Evolutionary conservation across 805 yeast genomes (phyloP).

Genomic region (Metschnikowia cerradonensis): DNA sequence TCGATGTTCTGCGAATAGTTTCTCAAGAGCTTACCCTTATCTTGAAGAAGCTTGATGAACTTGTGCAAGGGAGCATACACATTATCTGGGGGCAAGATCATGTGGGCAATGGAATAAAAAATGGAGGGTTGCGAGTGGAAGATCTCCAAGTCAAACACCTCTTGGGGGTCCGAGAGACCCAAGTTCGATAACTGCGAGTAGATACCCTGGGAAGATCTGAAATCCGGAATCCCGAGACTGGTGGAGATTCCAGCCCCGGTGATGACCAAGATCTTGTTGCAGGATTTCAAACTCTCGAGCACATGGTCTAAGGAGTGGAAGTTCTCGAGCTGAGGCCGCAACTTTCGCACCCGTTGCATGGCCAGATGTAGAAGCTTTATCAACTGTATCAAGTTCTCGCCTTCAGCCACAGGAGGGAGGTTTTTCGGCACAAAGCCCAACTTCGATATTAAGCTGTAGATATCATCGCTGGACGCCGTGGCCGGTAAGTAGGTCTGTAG

Average conservation of each 20-base stretch:
- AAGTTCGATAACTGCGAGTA: slow-evolving; percentile 64
- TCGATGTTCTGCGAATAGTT: slow-evolving; percentile 92
- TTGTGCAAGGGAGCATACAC: slow-evolving; percentile 75
- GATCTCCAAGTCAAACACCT: slow-evolving; percentile 72
- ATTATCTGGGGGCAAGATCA: slow-evolving; percentile 71
- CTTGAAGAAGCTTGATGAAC: slow-evolving; percentile 69
- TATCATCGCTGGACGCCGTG: slow-evolving; percentile 54
- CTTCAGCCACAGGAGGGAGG: slow-evolving; percentile 30
- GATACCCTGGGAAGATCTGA: slow-evolving; percentile 83
- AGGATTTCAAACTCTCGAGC: slow-evolving; percentile 26
- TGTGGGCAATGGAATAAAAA: slow-evolving; percentile 81
- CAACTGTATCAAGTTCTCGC: slow-evolving; percentile 42
- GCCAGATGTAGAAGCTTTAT: slow-evolving; percentile 58
- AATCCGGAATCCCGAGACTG: slow-evolving; percentile 86
- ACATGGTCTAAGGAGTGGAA: slow-evolving; percentile 60
- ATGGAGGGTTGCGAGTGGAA: slow-evolving; percentile 74
- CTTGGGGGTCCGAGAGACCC: slow-evolving; percentile 84
- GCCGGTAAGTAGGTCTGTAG: slow-evolving; percentile 59
- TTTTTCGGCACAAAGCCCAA: slow-evolving; percentile 55
- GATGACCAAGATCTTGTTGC: slow-evolving; percentile 57
- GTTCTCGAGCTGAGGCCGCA: slow-evolving; percentile 51
- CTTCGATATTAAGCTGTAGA: slow-evolving; percentile 52
- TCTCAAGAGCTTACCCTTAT: slow-evolving; percentile 70
- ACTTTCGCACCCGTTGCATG: slow-evolving; percentile 55
- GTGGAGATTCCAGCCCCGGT: slow-evolving; percentile 96